Evolutionary conservation across 169 alveolate species (phyloP).

Genomic region (Babesia ovata): DNA sequence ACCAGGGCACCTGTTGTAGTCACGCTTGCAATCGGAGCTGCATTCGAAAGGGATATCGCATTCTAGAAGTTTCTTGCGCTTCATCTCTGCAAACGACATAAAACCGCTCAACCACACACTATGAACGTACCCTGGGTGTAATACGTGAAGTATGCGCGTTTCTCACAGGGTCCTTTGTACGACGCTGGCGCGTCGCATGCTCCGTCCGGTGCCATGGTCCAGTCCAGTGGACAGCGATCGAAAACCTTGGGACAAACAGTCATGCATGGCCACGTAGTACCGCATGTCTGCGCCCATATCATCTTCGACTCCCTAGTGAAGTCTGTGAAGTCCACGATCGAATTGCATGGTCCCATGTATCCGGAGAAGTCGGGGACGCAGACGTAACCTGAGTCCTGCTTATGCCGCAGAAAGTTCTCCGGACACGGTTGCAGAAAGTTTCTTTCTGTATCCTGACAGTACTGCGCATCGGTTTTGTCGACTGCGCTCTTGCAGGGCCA

Average conservation of each 20-base stretch:
- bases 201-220: slow-evolving; percentile 51
- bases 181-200: slow-evolving; percentile 58
- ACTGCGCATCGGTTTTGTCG: slow-evolving; percentile 20
- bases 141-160: slow-evolving; percentile 40
- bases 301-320: slow-evolving; percentile 52
- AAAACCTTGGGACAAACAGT: slow-evolving; percentile 55
- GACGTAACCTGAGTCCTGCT: slow-evolving; percentile 23
- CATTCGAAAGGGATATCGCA: slow-evolving; percentile 69
- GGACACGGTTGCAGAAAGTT: slow-evolving; percentile 65
- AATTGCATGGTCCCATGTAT: slow-evolving; percentile 59
- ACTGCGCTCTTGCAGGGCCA: slow-evolving; percentile 36
- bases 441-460: slow-evolving; percentile 31
- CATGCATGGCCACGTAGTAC: slow-evolving; percentile 69
- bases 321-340: slow-evolving; percentile 46
- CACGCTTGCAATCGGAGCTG: slow-evolving; percentile 36
- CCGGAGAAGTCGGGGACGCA: slow-evolving; percentile 45
- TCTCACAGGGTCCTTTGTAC: slow-evolving; percentile 65
- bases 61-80: slow-evolving; percentile 16
- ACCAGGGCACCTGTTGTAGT: slow-evolving; percentile 59
- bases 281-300: slow-evolving; percentile 66
- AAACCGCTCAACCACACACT: no score
- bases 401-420: slow-evolving; percentile 48
- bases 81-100: slow-evolving; percentile 40
- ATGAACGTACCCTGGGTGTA: slow-evolving; percentile 55
- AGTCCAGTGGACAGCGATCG: slow-evolving; percentile 63